Base-by-base conservation (phyloP, 140 eudicot genomes). In the Ambrosia hybrid region DNA sequence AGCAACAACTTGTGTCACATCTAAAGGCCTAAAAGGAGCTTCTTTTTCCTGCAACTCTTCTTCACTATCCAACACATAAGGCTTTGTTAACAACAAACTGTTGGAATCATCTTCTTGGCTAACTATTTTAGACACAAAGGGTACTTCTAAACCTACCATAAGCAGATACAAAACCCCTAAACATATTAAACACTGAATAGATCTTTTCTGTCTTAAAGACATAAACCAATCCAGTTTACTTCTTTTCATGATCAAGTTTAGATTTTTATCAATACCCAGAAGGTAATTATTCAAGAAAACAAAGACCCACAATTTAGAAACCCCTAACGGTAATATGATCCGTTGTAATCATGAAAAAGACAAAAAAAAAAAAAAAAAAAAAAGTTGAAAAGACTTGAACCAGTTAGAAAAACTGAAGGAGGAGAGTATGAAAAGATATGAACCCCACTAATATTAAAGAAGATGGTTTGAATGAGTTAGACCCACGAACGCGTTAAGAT, bases 121-220 rank as follows among this genome's bases (percentile, higher is more conserved):
- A 68, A 61, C 86, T 34, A 73, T 77, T 77, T 41, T 84, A 15
- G 86, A 84, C 11, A 91, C 90, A 74, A 91, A 83, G 2, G 97
- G 97, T 33, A 83, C 77, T 77, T 88, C 96, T 52, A 88, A 77
- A 82, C 83, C 80, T 38, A 91, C 89, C 78, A 88, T 46, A n/a
- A 91, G 17, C 21, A 91, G 59, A 78, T 88, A 91, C 49, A 91
- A 39, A 72, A 91, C 1, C 59, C 89, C 97, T 6, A 88, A 14
- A 15, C 73, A 68, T 37, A 84, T 77, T 66, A 91, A 51, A 68
- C 78, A 41, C 81, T 76, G 88, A 57, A 86, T 57, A 78, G 87
- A 86, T 81, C 93, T 78, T 60, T 86, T 83, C 36, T 87, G 82
- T 51, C 77, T 84, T 72, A 82, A 65, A 9, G 86, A 71, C 83